phyloP scores from a whole-genome alignment of 2,329 filamentous ascomycete genomes.

The Alternaria ventricosa region DNA sequence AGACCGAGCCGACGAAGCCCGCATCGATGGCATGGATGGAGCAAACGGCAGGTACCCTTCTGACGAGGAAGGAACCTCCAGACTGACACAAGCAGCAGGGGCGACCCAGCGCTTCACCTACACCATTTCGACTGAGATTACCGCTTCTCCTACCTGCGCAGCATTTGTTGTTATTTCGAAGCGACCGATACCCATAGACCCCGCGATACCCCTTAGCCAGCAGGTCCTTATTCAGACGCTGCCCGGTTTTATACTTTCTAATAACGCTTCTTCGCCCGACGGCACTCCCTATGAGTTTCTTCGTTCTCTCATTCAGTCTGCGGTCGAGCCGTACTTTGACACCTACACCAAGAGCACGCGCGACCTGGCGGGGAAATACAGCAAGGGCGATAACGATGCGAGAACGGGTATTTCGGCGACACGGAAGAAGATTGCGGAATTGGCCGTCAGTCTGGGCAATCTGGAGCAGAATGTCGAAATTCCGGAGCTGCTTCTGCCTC shows the following conservation, averaged over 20 bases:
- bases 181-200: constrained; percentile 85
- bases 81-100: constrained; percentile 52
- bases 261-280: constrained; percentile 72
- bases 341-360: constrained; percentile 78
- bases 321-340: constrained; percentile 95
- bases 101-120: constrained; percentile 68
- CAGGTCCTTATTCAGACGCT: constrained; percentile 95
- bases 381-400: constrained; percentile 82
- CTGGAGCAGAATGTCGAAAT: constrained; percentile 98
- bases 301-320: constrained; percentile 89
- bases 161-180: constrained; percentile 91
- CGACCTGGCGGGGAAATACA: constrained; percentile 58
- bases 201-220: constrained; percentile 77
- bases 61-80: constrained; percentile 15
- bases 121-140: constrained; percentile 80
- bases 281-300: constrained; percentile 90
- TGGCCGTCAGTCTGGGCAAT: constrained; percentile 88
- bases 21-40: constrained; percentile 38
- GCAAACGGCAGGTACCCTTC: constrained; percentile 37
- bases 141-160: constrained; percentile 77
- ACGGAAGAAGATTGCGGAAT: constrained; percentile 93
- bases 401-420: constrained; percentile 97
- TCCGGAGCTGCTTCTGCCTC: constrained; percentile 83
- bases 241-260: constrained; percentile 77
- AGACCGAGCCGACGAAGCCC: constrained; percentile 64